Percentiles rank a stretch among this genome's conserved stretches.
Evolutionary conservation across 2,329 filamentous ascomycete species (phyloP).

Genomic region (Aspergillus sp.): DNA sequence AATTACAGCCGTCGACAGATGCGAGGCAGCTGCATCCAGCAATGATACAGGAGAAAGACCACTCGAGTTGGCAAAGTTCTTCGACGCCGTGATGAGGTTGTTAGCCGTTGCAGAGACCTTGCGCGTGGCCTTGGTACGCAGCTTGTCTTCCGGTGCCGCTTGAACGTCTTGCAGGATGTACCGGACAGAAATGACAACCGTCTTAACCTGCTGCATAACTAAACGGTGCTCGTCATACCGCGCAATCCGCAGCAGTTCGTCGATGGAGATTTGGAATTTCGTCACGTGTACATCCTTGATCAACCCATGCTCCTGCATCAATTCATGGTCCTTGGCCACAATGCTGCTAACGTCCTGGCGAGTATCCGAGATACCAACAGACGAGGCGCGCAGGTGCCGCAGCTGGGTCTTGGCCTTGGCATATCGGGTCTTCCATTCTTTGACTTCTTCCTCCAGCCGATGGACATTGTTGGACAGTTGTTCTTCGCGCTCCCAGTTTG

Average conservation of each 20-base stretch:
- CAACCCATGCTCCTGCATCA: slow-evolving; percentile 65
- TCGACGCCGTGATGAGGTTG: slow-evolving; percentile 88
- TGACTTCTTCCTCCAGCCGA: slow-evolving; percentile 72
- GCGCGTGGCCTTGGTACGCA: slow-evolving; percentile 65
- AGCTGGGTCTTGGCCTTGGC: slow-evolving; percentile 82
- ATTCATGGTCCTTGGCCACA: slow-evolving; percentile 63
- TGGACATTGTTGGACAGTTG: slow-evolving; percentile 68
- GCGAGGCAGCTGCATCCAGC: slow-evolving; percentile 85
- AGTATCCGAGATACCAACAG: slow-evolving; percentile 58
- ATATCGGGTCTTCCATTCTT: slow-evolving; percentile 86
- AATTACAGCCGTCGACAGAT: slow-evolving; percentile 77
- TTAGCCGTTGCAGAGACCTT: slow-evolving; percentile 90
- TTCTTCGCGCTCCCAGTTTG: slow-evolving; percentile 74
- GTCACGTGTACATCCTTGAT: slow-evolving; percentile 91
- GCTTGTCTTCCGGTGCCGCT: slow-evolving; percentile 52
- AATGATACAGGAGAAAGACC: slow-evolving; percentile 90
- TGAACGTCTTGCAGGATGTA: slow-evolving; percentile 76
- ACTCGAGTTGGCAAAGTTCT: slow-evolving; percentile 76
- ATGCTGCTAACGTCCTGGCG: slow-evolving; percentile 32
- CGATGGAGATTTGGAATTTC: slow-evolving; percentile 88
- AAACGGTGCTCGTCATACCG: slow-evolving; percentile 65
- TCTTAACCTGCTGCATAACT: slow-evolving; percentile 80
- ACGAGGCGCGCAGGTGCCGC: slow-evolving; percentile 71
- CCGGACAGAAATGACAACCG: slow-evolving; percentile 73
- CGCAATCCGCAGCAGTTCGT: slow-evolving; percentile 76